Conservation (phyloP, 768 basidiomycete species). For the Lactifluus piperatus region DNA sequence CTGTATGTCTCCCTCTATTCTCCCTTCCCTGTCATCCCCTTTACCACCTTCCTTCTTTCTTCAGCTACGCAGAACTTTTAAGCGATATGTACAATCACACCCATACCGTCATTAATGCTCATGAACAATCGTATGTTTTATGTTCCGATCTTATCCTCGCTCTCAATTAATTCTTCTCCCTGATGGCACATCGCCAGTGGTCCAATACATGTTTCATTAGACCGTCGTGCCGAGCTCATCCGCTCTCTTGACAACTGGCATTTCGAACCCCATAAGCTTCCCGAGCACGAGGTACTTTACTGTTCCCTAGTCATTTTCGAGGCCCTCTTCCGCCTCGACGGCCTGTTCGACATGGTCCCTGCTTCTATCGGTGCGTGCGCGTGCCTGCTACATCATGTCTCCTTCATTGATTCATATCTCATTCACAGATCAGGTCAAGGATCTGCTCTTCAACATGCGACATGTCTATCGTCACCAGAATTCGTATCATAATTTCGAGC, state of each 20-base stretch:
- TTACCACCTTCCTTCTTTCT: not conserved
- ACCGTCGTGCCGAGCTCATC: conserved; percentile 54
- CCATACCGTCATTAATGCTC: conserved; percentile 55
- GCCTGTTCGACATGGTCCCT: conserved; percentile 50
- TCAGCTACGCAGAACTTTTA: conserved; percentile 70
- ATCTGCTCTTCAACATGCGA: conserved; percentile 83
- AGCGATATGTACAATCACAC: conserved; percentile 83
- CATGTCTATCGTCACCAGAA: conserved; percentile 85
- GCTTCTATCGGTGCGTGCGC: conserved; percentile 49
- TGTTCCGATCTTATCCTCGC: conserved; percentile 21
- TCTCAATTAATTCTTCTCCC: not conserved
- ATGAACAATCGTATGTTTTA: conserved; percentile 36
- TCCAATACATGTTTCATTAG: conserved; percentile 32
- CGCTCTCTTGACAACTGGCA: conserved; percentile 68
- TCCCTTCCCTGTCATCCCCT: not conserved
- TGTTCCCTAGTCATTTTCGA: conserved; percentile 87
- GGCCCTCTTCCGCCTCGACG: conserved; percentile 69
- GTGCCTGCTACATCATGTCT: not conserved
- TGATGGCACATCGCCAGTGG: conserved; percentile 13
- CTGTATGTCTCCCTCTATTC: conserved; percentile 33
- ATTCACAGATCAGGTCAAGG: conserved; percentile 55
- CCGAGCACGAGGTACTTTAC: conserved; percentile 72
- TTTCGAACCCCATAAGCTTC: conserved; percentile 81
- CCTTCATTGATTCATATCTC: not conserved
- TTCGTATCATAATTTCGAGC: conserved; percentile 96